A percentile compares a stretch with the other conserved stretches of the same genome.
phyloP scores from a whole-genome alignment of 129 eudicot species.

The Solidago caesia region DNA sequence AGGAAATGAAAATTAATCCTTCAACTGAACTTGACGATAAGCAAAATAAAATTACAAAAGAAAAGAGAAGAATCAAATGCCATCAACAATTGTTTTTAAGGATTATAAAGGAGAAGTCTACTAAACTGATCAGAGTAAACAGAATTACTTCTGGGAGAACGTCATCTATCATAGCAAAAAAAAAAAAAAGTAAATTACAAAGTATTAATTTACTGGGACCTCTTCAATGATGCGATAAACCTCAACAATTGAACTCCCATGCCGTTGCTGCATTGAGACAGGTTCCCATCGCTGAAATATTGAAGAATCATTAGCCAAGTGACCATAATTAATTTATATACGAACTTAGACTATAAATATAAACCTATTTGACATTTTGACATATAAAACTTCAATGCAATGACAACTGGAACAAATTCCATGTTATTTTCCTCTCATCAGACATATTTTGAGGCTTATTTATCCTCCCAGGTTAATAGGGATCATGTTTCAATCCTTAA shows the following conservation, averaged over 20 bases:
- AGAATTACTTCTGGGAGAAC: background rate
- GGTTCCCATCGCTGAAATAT: constrained; percentile 80
- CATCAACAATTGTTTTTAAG: too few relatives aligned
- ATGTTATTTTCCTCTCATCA: background rate
- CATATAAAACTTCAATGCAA: background rate
- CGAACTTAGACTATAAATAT: constrained; percentile 2
- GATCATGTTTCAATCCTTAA: background rate
- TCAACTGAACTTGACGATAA: constrained; percentile 1
- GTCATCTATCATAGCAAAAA: background rate
- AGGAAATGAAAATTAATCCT: constrained; percentile 26
- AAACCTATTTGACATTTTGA: background rate
- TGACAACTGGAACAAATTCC: background rate
- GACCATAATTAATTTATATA: background rate
- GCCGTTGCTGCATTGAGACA: constrained; percentile 95
- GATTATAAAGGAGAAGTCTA: too few relatives aligned
- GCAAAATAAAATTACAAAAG: too few relatives aligned
- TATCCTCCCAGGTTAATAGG: background rate
- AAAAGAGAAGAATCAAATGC: too few relatives aligned
- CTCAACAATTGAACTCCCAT: constrained; percentile 95
- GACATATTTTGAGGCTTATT: background rate
- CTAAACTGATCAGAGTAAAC: background rate
- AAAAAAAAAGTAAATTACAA: constrained; percentile 9
- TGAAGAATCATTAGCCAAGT: constrained; percentile 13
- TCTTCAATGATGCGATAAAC: constrained; percentile 98
- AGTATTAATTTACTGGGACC: constrained; percentile 45